Evolutionary conservation across 257 asterid species (phyloP).

Genomic region (Ocimum tenuiflorum): DNA sequence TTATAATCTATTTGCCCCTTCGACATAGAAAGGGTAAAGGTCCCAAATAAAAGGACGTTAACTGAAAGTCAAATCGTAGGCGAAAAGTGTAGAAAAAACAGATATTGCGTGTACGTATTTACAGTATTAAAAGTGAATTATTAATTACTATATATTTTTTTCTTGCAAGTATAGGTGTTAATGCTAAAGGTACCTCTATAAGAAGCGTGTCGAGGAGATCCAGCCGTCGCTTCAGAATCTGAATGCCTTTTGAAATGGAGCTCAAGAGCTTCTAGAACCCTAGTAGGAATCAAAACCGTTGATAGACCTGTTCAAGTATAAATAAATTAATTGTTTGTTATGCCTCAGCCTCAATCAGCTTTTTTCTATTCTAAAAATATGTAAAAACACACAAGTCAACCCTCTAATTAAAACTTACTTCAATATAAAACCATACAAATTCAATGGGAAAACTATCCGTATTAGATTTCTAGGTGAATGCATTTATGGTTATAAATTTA

Average conservation of each 20-base stretch:
- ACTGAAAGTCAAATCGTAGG: no score
- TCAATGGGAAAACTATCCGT: no score
- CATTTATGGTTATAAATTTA: no score
- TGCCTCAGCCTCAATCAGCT: no score
- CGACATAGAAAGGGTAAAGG: no score
- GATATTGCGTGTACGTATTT: background rate
- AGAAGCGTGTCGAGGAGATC: constrained; percentile 2
- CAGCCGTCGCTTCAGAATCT: background rate
- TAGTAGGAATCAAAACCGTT: constrained; percentile 67
- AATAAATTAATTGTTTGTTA: background rate
- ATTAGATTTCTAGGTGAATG: no score
- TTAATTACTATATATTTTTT: background rate
- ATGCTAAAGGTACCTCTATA: constrained; percentile 14
- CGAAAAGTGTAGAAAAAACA: background rate
- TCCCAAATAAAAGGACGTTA: no score
- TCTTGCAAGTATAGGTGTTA: background rate
- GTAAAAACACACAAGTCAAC: no score
- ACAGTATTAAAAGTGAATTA: background rate
- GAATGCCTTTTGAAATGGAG: constrained; percentile 19
- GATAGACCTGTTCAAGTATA: constrained; percentile 37
- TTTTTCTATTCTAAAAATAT: no score
- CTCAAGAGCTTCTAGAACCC: constrained; percentile 37
- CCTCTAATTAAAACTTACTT: no score
- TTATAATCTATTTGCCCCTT: no score
- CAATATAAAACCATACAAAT: no score